These are phyloP conservation scores for Suzukiozyma palmioleophila DNA, from an alignment of 1,139 yeast genomes.

Conservation along the genomic window DNA sequence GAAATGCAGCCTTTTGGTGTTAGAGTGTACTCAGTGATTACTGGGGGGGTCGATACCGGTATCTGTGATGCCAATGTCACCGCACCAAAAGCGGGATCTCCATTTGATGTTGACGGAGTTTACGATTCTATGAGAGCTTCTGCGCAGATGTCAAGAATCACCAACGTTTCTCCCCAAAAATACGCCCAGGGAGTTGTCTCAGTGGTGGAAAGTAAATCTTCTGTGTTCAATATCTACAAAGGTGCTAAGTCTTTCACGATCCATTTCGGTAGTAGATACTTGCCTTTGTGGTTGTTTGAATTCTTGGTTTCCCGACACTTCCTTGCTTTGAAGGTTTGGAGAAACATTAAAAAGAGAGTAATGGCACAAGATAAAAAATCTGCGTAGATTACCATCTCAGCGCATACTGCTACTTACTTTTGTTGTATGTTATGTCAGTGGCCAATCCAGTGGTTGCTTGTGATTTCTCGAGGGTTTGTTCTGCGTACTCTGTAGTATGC, in stretches of 20 bases:
- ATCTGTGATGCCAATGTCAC: conserved; percentile 18
- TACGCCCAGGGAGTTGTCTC: conserved; percentile 29
- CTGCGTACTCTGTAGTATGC: too few species aligned
- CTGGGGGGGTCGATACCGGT: conserved; percentile 40
- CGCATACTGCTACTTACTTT: too few species aligned
- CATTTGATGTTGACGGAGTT: conserved; percentile 28
- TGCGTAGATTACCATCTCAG: not conserved
- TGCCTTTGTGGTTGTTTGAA: conserved; percentile 31
- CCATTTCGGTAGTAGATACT: conserved; percentile 18
- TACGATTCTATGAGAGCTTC: conserved; percentile 21
- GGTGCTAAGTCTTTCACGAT: conserved; percentile 22
- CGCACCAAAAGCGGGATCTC: conserved; percentile 12
- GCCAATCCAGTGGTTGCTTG: too few species aligned
- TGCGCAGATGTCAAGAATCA: conserved; percentile 25
- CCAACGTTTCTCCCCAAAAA: conserved; percentile 18
- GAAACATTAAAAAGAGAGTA: conserved; percentile 4
- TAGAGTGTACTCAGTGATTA: conserved; percentile 32
- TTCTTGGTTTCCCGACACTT: conserved; percentile 22
- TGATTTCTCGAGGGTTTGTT: too few species aligned
- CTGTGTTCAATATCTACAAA: conserved; percentile 27
- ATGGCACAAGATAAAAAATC: conserved; percentile 1
- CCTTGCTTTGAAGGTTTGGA: conserved; percentile 7
- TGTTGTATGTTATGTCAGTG: too few species aligned
- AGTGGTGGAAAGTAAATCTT: conserved; percentile 15
- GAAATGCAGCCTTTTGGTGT: conserved; percentile 50